A percentile compares a stretch with the other conserved stretches of the same genome.
These are phyloP conservation scores for Saccharomyces hybrid DNA, from an alignment of 1,139 yeast species.

Conservation along the genomic window DNA sequence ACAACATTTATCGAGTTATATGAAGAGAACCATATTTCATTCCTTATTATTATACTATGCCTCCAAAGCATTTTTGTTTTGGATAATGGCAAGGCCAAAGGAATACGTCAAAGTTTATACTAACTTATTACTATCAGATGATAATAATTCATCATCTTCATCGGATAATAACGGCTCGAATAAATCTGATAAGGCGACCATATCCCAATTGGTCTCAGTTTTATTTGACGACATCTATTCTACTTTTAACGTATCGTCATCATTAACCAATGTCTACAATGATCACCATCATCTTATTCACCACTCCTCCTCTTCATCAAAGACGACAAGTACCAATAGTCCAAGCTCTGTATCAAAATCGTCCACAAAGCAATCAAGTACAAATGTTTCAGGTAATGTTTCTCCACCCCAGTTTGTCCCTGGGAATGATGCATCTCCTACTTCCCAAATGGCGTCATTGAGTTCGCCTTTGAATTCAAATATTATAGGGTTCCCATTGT, in stretches of 20 bases:
- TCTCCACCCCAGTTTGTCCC: background rate
- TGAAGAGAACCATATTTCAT: conserved; percentile 23
- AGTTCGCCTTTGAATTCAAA: background rate
- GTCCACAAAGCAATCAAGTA: background rate
- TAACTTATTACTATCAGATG: conserved; percentile 2
- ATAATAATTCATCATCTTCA: background rate
- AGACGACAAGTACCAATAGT: background rate
- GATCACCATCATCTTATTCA: conserved; percentile 1
- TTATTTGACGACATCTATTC: conserved; percentile 22
- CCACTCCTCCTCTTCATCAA: background rate
- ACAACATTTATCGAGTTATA: conserved; percentile 15
- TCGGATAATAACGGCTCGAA: background rate
- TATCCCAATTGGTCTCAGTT: conserved; percentile 11
- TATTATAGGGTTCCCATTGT: background rate
- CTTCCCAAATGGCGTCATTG: background rate
- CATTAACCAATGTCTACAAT: conserved; percentile 11
- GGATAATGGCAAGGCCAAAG: conserved; percentile 30
- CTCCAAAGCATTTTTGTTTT: conserved; percentile 24
- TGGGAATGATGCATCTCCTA: background rate
- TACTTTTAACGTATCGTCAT: conserved; percentile 16
- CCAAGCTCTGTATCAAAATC: background rate
- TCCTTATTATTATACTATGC: conserved; percentile 22
- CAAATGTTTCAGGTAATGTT: background rate
- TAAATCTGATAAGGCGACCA: conserved; percentile 1
- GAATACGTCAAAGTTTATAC: conserved; percentile 20